Base-by-base conservation (phyloP, 768 basidiomycete genomes). In the Lyophyllum semitale region DNA sequence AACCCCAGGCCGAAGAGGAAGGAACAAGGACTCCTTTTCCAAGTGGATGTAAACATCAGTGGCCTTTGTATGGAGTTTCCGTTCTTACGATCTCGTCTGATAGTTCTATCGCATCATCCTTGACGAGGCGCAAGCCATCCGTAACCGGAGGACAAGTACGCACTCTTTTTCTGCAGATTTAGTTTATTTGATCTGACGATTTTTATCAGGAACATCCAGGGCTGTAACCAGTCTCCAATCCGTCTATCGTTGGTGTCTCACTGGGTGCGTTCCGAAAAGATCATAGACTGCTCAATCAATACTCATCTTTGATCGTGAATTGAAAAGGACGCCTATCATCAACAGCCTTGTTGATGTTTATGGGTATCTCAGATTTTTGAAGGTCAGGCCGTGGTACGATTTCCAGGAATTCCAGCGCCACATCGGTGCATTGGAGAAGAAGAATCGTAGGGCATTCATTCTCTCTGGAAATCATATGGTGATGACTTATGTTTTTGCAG, bases 161-260 rank as follows among this genome's bases (percentile, higher is more conserved):
- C 66, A 11, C 5, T 26, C 18, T 37, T 25, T 26, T 18, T 38
- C n/a, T 8, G 37, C 29, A n/a, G n/a, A n/a, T 23, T 8, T 18
- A 11, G 17, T 41, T n/a, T 9, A 47, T 15, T 20, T 27, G 13
- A 35, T 51, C 33, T 13, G 38, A 30, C 22, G 4, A 20, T 18
- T 35, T 11, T 13, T 37, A 33, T 26, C 22, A 84, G 82, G 82
- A 37, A 73, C 72, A 38, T 84, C 84, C 17, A 75, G 81, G 17
- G 80, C 83, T 1, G 80, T 84, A 13, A 78, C 78, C 9, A 77
- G 82, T 12, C 68, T 92, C 15, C 68, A 75, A 11, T 59, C 82
- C 0, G 74, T 63, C 17, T 79, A 84, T 64, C 77, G 87, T 35
- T 91, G 90, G 90, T 81, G 80, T 58, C 70, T 89, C 8, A 89